A percentile compares a stretch with the other conserved stretches of the same genome.
Conservation (phyloP, 1,284 basidiomycete species). For the Fomitopsis betulina region DNA sequence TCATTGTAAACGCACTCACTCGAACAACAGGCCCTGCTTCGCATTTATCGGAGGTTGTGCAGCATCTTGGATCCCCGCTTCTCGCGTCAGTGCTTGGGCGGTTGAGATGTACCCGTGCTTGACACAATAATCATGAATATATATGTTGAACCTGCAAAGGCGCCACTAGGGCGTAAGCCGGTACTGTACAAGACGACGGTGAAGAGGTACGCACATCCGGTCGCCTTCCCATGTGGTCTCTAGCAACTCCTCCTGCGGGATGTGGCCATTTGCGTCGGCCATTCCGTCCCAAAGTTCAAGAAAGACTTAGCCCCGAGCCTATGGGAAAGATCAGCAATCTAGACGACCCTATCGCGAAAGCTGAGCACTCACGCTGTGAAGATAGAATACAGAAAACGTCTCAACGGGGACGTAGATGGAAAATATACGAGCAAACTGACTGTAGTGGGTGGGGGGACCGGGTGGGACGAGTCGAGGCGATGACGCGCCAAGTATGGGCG, state of each 20-base stretch:
- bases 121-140: constrained; percentile 77
- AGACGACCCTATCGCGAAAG: background rate
- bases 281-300: constrained; percentile 13
- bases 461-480: background rate
- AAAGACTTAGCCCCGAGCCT: constrained; percentile 11
- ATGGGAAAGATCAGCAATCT: background rate
- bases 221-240: constrained; percentile 47
- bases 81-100: constrained; percentile 54
- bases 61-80: constrained; percentile 59
- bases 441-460: background rate
- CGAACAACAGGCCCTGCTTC: constrained; percentile 74
- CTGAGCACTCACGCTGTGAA: background rate
- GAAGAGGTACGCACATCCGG: constrained; percentile 38
- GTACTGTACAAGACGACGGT: background rate
- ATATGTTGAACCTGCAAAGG: constrained; percentile 71
- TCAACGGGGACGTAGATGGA: background rate
- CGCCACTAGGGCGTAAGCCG: constrained; percentile 2
- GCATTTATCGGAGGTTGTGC: constrained; percentile 73
- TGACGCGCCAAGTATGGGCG: constrained; percentile 5
- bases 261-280: constrained; percentile 15
- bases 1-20: constrained; percentile 45
- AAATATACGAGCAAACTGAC: constrained; percentile 1
- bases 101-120: constrained; percentile 74
- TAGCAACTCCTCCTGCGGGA: constrained; percentile 8
- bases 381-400: background rate